phyloP scores from a whole-genome alignment of 2,329 filamentous ascomycete genomes.

The Colletotrichum horii region DNA sequence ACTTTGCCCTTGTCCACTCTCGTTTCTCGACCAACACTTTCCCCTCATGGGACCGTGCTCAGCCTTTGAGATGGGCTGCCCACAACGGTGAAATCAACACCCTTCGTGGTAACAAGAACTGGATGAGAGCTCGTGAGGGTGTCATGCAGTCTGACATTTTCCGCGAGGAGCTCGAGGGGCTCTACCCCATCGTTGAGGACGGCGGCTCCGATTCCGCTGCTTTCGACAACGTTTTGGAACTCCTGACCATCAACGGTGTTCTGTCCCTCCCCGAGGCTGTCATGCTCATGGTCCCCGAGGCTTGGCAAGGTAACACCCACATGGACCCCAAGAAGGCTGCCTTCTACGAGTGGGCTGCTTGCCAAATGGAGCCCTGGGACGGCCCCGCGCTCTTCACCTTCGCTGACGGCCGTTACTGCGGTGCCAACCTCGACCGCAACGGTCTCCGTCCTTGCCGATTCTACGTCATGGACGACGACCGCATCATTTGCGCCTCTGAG shows the following conservation, averaged over 20 bases:
- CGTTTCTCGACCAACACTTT: slow-evolving; percentile 99
- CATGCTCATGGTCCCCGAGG: slow-evolving; percentile 98
- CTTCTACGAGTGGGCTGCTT: slow-evolving; percentile 98
- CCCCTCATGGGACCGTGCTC: slow-evolving; percentile 96
- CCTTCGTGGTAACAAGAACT: slow-evolving; percentile 97
- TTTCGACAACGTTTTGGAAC: slow-evolving; percentile 95
- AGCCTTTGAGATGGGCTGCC: slow-evolving; percentile 94
- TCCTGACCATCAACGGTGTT: slow-evolving; percentile 94
- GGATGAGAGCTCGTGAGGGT: slow-evolving; percentile 97
- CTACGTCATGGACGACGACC: slow-evolving; percentile 95
- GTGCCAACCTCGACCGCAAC: slow-evolving; percentile 95
- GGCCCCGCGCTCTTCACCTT: slow-evolving; percentile 97
- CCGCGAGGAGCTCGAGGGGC: slow-evolving; percentile 85
- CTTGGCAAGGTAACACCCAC: slow-evolving; percentile 90
- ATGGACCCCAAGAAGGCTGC: slow-evolving; percentile 97
- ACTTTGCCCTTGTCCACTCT: slow-evolving; percentile 96
- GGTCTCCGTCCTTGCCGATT: slow-evolving; percentile 94
- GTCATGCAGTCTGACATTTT: slow-evolving; percentile 93
- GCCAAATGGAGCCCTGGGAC: slow-evolving; percentile 99
- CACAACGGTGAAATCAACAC: slow-evolving; percentile 99
- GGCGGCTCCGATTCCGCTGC: slow-evolving; percentile 96
- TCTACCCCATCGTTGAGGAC: slow-evolving; percentile 96
- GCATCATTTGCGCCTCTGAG: slow-evolving; percentile 96
- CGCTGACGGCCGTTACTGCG: slow-evolving; percentile 94
- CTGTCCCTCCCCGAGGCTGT: slow-evolving; percentile 94